A percentile compares a stretch with the other conserved stretches of the same genome.
Evolutionary conservation across 1,284 basidiomycete species (phyloP).

Genomic region (Termitomyces sp.): DNA sequence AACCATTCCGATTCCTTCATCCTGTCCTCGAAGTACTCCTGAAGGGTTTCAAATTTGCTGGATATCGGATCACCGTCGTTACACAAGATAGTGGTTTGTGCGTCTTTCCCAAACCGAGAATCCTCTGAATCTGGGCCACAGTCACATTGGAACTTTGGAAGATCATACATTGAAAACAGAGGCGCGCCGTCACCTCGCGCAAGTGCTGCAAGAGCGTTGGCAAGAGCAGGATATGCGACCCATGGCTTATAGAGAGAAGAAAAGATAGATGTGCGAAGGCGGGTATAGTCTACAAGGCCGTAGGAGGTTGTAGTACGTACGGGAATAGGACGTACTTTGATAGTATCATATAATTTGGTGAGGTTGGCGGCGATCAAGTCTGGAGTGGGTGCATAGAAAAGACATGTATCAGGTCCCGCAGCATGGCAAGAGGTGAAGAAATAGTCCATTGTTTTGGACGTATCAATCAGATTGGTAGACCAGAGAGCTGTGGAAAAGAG

Average conservation of each 20-base stretch:
- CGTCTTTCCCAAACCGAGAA: slow-evolving; percentile 23
- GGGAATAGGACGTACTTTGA: slow-evolving; percentile 17
- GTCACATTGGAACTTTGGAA: slow-evolving; percentile 26
- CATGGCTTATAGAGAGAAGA: slow-evolving; percentile 31
- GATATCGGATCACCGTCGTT: slow-evolving; percentile 34
- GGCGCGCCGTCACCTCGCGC: slow-evolving; percentile 28
- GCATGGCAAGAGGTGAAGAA: slow-evolving; percentile 23
- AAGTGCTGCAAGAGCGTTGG: slow-evolving; percentile 32
- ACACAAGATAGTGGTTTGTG: slow-evolving; percentile 29
- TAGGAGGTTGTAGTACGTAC: slow-evolving; percentile 16
- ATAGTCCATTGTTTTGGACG: slow-evolving; percentile 21
- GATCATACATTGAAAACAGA: slow-evolving; percentile 23
- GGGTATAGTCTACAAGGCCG: slow-evolving; percentile 20
- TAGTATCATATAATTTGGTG: slow-evolving; percentile 16
- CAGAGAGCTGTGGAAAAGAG: slow-evolving; percentile 17
- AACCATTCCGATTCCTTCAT: slow-evolving; percentile 26
- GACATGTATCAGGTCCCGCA: slow-evolving; percentile 20
- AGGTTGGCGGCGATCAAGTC: slow-evolving; percentile 22
- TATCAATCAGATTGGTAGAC: slow-evolving; percentile 22
- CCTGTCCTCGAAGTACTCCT: slow-evolving; percentile 25
- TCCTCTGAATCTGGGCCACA: slow-evolving; percentile 18
- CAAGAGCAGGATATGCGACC: slow-evolving; percentile 27
- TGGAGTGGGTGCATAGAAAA: slow-evolving; percentile 24
- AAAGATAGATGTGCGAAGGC: slow-evolving; percentile 26
- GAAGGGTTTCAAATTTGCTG: slow-evolving; percentile 22